Conservation (phyloP, 106 monocot genomes). For the Apostasia shenzhenica region DNA sequence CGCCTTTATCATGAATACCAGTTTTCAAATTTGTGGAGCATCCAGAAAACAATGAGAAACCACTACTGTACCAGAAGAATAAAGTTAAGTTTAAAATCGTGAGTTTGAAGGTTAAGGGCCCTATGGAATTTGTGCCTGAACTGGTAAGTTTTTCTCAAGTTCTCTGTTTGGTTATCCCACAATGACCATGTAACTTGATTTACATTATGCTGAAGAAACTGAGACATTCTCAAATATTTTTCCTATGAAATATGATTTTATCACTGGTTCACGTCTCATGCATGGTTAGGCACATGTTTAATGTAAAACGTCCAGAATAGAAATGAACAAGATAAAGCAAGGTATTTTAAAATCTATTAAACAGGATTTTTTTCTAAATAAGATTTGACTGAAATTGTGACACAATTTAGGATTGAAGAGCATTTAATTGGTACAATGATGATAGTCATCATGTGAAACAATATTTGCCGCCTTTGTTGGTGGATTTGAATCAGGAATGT, state of each 20-base stretch:
- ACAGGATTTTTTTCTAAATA: too few species aligned
- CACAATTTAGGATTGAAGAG: too few species aligned
- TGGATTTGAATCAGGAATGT: too few species aligned
- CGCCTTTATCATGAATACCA: slow-evolving; percentile 5
- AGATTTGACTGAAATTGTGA: too few species aligned
- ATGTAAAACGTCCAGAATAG: too few species aligned
- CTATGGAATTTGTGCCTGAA: slow-evolving; percentile 80
- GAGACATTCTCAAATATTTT: background rate
- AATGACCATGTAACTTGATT: background rate
- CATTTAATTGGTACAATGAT: too few species aligned
- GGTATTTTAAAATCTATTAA: too few species aligned
- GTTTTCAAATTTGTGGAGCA: slow-evolving; percentile 93
- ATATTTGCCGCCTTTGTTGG: background rate
- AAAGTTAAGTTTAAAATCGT: slow-evolving; percentile 89
- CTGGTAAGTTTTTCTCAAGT: slow-evolving; percentile 39
- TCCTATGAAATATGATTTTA: background rate
- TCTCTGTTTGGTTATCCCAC: background rate
- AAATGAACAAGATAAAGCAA: too few species aligned
- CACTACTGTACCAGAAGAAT: slow-evolving; percentile 41
- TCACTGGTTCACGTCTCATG: background rate
- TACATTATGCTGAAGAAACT: background rate
- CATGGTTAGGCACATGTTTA: background rate
- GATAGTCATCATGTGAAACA: background rate
- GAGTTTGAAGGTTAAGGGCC: slow-evolving; percentile 76
- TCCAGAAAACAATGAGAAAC: slow-evolving; percentile 76